Evolutionary conservation across 176 grass and related monocot species (phyloP).

Genomic region (Puya raimondii): DNA sequence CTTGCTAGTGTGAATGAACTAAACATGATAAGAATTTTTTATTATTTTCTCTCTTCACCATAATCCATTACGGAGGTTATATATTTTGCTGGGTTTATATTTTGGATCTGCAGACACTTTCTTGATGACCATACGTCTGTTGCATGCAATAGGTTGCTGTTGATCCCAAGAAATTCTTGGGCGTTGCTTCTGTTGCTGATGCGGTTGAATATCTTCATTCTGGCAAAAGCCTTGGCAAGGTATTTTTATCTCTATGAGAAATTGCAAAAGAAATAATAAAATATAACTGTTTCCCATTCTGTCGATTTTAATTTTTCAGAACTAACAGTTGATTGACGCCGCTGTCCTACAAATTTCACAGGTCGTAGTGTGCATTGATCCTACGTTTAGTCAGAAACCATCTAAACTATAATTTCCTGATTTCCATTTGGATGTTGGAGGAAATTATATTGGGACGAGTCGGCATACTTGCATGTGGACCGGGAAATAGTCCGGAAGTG

Average conservation of each 20-base stretch:
- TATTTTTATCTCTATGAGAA: conserved; percentile 15
- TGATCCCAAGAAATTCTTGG: conserved; percentile 71
- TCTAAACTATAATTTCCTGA: conserved; percentile 41
- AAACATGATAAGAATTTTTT: too few species aligned
- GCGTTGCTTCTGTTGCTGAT: conserved; percentile 72
- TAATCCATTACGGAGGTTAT: too few species aligned
- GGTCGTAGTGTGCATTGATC: conserved; percentile 81
- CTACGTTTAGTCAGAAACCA: conserved; percentile 33
- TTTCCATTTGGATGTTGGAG: neutral
- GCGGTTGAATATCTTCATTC: conserved; percentile 97
- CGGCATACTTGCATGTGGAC: neutral
- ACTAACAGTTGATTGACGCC: conserved; percentile 7
- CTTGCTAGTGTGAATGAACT: too few species aligned
- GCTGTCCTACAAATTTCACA: conserved; percentile 22
- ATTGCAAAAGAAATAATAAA: neutral
- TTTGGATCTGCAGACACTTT: neutral
- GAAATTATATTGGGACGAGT: neutral
- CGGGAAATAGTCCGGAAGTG: neutral
- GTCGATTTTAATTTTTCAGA: neutral
- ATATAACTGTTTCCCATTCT: neutral
- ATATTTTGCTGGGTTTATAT: too few species aligned
- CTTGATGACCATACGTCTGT: neutral
- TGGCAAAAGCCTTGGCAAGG: conserved; percentile 88
- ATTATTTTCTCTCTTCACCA: too few species aligned
- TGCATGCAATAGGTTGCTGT: conserved; percentile 46